Conservation (phyloP, 257 asterid genomes). For the Eucommia ulmoides region DNA sequence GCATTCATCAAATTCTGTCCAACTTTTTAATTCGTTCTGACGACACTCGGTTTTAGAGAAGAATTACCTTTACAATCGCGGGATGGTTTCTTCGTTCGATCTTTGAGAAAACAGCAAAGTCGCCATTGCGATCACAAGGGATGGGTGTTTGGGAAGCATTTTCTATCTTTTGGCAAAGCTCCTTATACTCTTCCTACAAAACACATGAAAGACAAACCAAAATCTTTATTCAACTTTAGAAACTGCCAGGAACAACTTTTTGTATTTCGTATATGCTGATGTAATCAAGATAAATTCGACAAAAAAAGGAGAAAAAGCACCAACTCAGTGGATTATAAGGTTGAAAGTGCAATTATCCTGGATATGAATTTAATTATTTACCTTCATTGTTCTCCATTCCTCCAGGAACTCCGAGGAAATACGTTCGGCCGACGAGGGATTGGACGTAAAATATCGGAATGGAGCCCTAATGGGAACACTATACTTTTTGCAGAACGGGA, state of each 20-base stretch:
- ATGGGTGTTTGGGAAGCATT: neutral
- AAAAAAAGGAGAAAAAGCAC: too few relatives aligned
- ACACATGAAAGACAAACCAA: too few relatives aligned
- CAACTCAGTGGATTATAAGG: too few relatives aligned
- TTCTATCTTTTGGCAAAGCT: neutral
- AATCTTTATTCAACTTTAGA: too few relatives aligned
- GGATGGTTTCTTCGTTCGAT: neutral
- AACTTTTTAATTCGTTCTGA: neutral
- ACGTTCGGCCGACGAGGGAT: neutral
- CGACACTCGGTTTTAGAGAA: too few relatives aligned
- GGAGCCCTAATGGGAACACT: slow-evolving; percentile 23
- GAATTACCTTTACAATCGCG: neutral
- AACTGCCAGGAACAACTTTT: too few relatives aligned
- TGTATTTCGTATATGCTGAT: too few relatives aligned
- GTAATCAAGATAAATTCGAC: too few relatives aligned
- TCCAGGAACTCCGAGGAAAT: slow-evolving; percentile 12
- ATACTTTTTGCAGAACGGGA: slow-evolving; percentile 26
- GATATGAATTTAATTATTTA: too few relatives aligned
- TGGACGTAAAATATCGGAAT: slow-evolving; percentile 15
- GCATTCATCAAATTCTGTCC: neutral
- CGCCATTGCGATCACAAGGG: neutral
- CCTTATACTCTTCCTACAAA: neutral
- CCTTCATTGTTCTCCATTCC: slow-evolving; percentile 15
- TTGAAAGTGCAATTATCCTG: too few relatives aligned
- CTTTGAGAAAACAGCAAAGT: neutral